Conservation (phyloP, 2,329 filamentous ascomycete species). For the Paraphaeosphaeria minitans region DNA sequence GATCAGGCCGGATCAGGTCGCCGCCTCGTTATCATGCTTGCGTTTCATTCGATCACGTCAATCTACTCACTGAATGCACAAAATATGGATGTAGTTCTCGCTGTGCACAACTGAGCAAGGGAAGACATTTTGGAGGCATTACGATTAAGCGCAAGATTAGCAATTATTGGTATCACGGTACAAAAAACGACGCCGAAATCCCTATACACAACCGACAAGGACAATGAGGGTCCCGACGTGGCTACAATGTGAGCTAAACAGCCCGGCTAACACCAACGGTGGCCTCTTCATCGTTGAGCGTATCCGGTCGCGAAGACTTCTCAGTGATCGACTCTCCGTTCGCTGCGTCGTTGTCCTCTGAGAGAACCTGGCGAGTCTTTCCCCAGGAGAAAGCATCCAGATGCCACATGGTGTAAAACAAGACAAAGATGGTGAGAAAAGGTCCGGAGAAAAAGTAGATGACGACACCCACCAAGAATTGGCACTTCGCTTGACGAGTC, state of each 20-base stretch:
- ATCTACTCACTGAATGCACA: background rate
- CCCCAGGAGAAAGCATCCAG: conserved; percentile 56
- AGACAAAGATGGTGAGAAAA: conserved; percentile 52
- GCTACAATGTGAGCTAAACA: background rate
- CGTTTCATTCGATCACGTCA: background rate
- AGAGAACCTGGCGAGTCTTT: conserved; percentile 44
- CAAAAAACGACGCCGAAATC: background rate
- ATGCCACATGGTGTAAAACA: conserved; percentile 51
- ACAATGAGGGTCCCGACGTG: background rate
- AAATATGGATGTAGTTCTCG: no score
- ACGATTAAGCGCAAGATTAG: background rate
- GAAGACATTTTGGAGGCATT: background rate
- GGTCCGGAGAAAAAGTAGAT: conserved; percentile 40
- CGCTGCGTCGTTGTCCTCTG: conserved; percentile 9
- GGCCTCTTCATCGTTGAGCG: conserved; percentile 4
- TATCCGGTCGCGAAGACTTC: background rate
- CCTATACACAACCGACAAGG: background rate
- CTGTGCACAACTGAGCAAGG: background rate
- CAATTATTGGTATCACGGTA: background rate
- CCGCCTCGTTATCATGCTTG: no score
- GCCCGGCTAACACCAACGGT: conserved; percentile 1
- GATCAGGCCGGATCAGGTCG: no score
- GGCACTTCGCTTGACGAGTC: conserved; percentile 26
- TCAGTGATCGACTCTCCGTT: background rate
- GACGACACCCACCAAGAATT: conserved; percentile 35